Conservation (phyloP, 805 yeast species). For the Metschnikowia orientalis region DNA sequence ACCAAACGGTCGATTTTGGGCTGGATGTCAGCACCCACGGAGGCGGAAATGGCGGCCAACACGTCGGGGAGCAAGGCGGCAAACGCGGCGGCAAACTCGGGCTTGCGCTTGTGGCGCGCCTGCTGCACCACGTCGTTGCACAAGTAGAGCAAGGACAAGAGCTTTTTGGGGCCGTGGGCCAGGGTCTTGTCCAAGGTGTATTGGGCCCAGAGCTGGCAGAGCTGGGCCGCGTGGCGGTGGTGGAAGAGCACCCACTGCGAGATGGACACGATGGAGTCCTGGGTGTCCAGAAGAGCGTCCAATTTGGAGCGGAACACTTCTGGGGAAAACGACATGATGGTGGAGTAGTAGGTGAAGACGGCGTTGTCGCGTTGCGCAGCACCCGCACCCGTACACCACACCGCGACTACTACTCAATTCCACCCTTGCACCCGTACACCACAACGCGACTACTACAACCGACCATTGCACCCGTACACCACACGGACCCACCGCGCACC, state of each 20-base stretch:
- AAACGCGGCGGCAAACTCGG: conserved; percentile 57
- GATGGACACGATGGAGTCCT: conserved; percentile 67
- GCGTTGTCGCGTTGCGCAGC: not conserved
- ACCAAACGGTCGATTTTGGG: conserved; percentile 49
- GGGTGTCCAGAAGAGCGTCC: conserved; percentile 51
- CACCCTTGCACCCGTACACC: too few relatives aligned
- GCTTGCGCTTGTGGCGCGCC: conserved; percentile 57
- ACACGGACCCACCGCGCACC: not conserved
- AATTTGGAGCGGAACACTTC: conserved; percentile 48
- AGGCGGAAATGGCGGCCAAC: conserved; percentile 27
- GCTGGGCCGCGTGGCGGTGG: conserved; percentile 49
- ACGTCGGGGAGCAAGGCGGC: conserved; percentile 44
- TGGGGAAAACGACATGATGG: conserved; percentile 47
- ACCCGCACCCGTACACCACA: not conserved
- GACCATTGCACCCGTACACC: too few relatives aligned
- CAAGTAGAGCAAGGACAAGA: conserved; percentile 59
- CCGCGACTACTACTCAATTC: too few relatives aligned
- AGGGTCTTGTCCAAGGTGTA: conserved; percentile 21
- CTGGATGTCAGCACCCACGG: conserved; percentile 34
- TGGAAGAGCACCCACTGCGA: conserved; percentile 74
- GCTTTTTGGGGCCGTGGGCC: conserved; percentile 25
- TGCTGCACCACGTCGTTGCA: conserved; percentile 83
- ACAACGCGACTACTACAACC: too few relatives aligned
- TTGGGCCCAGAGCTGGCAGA: conserved; percentile 52
- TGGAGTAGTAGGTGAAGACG: too few relatives aligned